Evolutionary conservation across 176 grass and related monocot species (phyloP).

Genomic region (Oryza coarctata): DNA sequence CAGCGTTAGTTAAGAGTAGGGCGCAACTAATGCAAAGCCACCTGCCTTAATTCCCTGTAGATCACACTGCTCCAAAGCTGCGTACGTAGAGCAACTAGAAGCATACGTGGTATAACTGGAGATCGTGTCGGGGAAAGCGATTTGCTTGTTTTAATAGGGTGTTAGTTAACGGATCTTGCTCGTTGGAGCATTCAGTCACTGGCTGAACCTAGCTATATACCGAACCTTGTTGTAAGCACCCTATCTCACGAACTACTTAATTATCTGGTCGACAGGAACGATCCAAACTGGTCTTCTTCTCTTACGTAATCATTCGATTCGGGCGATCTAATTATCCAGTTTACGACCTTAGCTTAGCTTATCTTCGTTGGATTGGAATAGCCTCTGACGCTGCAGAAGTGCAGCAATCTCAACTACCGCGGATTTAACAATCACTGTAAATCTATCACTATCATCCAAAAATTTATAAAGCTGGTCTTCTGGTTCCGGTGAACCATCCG

Average conservation of each 20-base stretch:
- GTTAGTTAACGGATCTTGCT: slow-evolving; percentile 18
- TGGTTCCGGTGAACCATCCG: slow-evolving; percentile 26
- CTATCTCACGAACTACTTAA: slow-evolving; percentile 18
- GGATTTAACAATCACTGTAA: neutral
- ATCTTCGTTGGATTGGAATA: neutral
- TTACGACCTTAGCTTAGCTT: slow-evolving; percentile 1
- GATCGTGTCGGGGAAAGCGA: neutral
- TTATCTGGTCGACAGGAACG: slow-evolving; percentile 20
- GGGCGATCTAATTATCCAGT: slow-evolving; percentile 7
- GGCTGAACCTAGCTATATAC: neutral
- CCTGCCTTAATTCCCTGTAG: slow-evolving; percentile 32
- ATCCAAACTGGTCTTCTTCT: slow-evolving; percentile 33
- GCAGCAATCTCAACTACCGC: neutral
- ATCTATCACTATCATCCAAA: neutral
- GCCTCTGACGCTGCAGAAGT: slow-evolving; percentile 10
- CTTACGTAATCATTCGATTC: slow-evolving; percentile 12
- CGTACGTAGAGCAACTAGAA: neutral
- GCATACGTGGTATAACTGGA: neutral
- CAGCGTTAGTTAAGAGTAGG: slow-evolving; percentile 65
- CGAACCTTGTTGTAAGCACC: neutral
- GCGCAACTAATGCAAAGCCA: slow-evolving; percentile 46
- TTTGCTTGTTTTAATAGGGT: neutral
- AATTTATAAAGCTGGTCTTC: neutral
- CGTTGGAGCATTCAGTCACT: slow-evolving; percentile 9
- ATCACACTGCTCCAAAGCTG: slow-evolving; percentile 10